Conservation (phyloP, 306 rosid species). For the Cucurbita argyrosperma region DNA sequence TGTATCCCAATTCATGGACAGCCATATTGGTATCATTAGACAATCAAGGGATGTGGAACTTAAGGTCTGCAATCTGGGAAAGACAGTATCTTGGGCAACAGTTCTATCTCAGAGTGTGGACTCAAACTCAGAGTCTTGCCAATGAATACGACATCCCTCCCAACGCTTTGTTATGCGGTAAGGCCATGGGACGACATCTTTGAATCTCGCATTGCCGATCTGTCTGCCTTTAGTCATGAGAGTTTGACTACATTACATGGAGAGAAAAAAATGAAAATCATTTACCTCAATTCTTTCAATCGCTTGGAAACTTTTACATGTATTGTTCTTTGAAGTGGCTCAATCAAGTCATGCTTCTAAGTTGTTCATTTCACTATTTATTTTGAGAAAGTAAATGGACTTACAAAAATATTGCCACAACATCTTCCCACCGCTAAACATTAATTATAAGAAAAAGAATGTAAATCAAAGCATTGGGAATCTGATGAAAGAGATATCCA, state of each 20-base stretch:
- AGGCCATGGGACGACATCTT: slow-evolving; percentile 49
- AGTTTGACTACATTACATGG: slow-evolving; percentile 28
- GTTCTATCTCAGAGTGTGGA: slow-evolving; percentile 72
- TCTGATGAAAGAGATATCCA: no score
- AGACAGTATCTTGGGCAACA: slow-evolving; percentile 93
- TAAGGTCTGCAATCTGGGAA: slow-evolving; percentile 91
- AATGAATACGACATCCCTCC: slow-evolving; percentile 73
- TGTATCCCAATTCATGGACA: slow-evolving; percentile 85
- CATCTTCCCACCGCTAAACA: no score
- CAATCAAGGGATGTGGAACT: slow-evolving; percentile 97
- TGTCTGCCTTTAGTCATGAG: slow-evolving; percentile 27
- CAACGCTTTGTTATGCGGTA: slow-evolving; percentile 69
- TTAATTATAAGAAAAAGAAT: no score
- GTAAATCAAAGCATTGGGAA: no score
- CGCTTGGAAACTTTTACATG: neutral
- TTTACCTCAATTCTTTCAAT: neutral
- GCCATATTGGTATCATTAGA: slow-evolving; percentile 70
- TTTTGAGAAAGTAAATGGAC: neutral
- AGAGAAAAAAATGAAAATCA: neutral
- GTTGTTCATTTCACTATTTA: neutral
- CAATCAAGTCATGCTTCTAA: neutral
- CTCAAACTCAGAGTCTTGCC: slow-evolving; percentile 38
- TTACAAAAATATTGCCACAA: neutral
- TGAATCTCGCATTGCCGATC: neutral
- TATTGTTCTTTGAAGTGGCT: neutral